Evolutionary conservation across 306 rosid species (phyloP).

Genomic region (Trifolium dubium): DNA sequence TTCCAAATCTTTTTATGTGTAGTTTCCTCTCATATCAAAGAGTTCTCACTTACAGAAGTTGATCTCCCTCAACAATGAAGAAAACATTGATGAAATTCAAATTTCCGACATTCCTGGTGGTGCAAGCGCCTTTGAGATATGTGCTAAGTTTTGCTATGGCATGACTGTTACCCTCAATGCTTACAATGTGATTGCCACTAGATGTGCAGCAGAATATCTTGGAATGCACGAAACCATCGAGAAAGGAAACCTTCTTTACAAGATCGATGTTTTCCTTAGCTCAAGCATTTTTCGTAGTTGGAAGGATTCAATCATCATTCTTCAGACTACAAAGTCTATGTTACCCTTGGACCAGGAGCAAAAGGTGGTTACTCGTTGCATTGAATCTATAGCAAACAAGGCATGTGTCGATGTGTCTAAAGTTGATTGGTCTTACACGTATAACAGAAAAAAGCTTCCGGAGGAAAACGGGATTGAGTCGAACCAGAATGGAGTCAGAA

Average conservation of each 20-base stretch:
- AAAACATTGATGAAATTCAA: slow-evolving; percentile 62
- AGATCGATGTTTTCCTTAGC: slow-evolving; percentile 90
- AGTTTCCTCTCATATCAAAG: slow-evolving; percentile 98
- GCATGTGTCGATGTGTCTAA: slow-evolving; percentile 77
- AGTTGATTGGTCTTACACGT: slow-evolving; percentile 94
- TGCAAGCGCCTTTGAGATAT: slow-evolving; percentile 82
- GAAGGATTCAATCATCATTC: slow-evolving; percentile 98
- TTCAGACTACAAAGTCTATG: slow-evolving; percentile 77
- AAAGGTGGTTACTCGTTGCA: slow-evolving; percentile 74
- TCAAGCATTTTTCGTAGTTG: slow-evolving; percentile 93
- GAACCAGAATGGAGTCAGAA: slow-evolving; percentile 64
- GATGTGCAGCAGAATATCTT: slow-evolving; percentile 94
- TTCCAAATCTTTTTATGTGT: slow-evolving; percentile 36
- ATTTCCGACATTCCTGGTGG: slow-evolving; percentile 92
- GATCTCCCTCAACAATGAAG: slow-evolving; percentile 64
- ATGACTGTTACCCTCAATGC: slow-evolving; percentile 96
- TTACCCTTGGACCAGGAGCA: slow-evolving; percentile 69
- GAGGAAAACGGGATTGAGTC: slow-evolving; percentile 78
- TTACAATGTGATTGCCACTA: slow-evolving; percentile 72
- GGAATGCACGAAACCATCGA: slow-evolving; percentile 86
- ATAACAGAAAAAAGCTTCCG: slow-evolving; percentile 79
- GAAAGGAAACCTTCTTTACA: slow-evolving; percentile 93
- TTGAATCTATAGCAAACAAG: slow-evolving; percentile 77
- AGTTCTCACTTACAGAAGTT: slow-evolving; percentile 79
- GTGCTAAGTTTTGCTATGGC: slow-evolving; percentile 96